Evolutionary conservation across 1,284 basidiomycete genomes (phyloP).

Genomic region (Puccinia novopanici): DNA sequence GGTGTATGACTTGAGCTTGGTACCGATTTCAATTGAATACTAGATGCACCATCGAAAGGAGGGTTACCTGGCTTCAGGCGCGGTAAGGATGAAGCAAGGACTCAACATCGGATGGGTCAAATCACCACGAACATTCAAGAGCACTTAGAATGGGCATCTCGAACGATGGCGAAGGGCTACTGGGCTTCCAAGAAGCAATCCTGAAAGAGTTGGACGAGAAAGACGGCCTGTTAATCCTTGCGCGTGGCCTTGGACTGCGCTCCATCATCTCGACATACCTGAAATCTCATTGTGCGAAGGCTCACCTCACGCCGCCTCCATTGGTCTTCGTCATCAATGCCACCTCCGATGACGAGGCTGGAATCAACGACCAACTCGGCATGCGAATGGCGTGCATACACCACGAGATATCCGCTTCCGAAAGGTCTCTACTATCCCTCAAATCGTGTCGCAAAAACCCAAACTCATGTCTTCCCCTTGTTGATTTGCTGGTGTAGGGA

Average conservation of each 20-base stretch:
- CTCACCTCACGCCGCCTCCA: background rate
- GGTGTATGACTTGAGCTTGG: conserved; percentile 38
- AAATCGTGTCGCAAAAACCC: no score
- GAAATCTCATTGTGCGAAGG: background rate
- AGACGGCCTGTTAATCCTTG: conserved; percentile 70
- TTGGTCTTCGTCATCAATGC: conserved; percentile 69
- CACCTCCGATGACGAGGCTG: conserved; percentile 78
- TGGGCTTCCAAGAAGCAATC: conserved; percentile 37
- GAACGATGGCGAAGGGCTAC: conserved; percentile 5
- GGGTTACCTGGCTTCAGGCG: background rate
- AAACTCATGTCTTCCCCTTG: background rate
- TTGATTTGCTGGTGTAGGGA: conserved; percentile 64
- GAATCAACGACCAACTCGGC: conserved; percentile 87
- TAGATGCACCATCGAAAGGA: no score
- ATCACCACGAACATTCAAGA: background rate
- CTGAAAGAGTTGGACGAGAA: conserved; percentile 27
- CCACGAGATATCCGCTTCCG: conserved; percentile 78
- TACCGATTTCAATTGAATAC: conserved; percentile 45
- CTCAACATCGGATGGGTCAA: no score
- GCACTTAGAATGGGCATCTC: background rate
- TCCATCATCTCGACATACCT: conserved; percentile 75
- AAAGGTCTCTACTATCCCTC: conserved; percentile 65
- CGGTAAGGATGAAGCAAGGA: background rate
- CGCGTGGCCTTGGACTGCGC: conserved; percentile 81
- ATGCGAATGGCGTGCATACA: conserved; percentile 79